phyloP scores from a whole-genome alignment of 1,139 yeast species.

The Saccharomyces hybrid region DNA sequence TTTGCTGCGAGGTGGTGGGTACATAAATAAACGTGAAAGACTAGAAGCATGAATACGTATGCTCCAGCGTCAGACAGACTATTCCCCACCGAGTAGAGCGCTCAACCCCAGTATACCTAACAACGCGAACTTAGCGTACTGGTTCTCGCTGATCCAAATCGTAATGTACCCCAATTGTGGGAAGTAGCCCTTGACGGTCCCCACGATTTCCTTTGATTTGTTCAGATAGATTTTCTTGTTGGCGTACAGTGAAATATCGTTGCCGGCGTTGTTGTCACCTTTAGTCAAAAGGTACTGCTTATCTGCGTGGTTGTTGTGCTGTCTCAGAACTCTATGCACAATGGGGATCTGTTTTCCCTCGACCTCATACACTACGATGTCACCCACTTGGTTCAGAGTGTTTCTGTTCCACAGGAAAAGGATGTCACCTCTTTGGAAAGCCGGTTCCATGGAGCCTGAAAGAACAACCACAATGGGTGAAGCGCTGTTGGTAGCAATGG shows the following conservation, averaged over 20 bases:
- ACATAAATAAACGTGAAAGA: background rate
- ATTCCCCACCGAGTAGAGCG: slow-evolving; percentile 25
- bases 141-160: slow-evolving; percentile 81
- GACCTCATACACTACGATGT: slow-evolving; percentile 89
- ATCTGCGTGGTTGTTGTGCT: slow-evolving; percentile 31
- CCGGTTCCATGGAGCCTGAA: slow-evolving; percentile 99
- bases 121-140: slow-evolving; percentile 29
- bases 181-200: slow-evolving; percentile 82
- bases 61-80: background rate
- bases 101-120: slow-evolving; percentile 27
- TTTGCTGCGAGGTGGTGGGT: background rate
- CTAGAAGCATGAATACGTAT: background rate
- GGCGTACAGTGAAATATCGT: slow-evolving; percentile 82
- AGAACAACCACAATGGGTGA: slow-evolving; percentile 95
- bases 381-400: slow-evolving; percentile 66
- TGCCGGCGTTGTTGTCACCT: slow-evolving; percentile 93
- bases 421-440: slow-evolving; percentile 96
- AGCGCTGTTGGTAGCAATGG: slow-evolving; percentile 71
- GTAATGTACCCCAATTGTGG: slow-evolving; percentile 94
- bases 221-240: slow-evolving; percentile 69
- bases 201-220: slow-evolving; percentile 70
- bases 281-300: slow-evolving; percentile 81
- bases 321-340: slow-evolving; percentile 89
- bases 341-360: slow-evolving; percentile 80
- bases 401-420: slow-evolving; percentile 86